phyloP scores from a whole-genome alignment of 192 early-diverging fungal species.

The Linnemannia zychae region DNA sequence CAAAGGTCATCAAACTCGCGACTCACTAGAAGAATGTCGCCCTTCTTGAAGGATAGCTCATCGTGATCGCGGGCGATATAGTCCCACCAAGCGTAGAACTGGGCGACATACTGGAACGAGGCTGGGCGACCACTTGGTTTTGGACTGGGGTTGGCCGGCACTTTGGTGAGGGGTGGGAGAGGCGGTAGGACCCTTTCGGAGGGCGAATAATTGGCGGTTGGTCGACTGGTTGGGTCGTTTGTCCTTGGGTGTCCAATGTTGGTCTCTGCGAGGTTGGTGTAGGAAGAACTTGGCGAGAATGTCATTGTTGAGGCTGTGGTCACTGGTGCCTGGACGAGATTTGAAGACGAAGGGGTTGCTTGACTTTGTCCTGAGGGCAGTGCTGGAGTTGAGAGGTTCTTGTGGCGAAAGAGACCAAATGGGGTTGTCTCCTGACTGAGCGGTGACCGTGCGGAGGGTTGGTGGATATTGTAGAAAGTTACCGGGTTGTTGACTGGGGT shows the following conservation, averaged over 20 bases:
- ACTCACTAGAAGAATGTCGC: slow-evolving; percentile 48
- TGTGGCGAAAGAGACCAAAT: slow-evolving; percentile 55
- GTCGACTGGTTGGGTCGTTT: slow-evolving; percentile 14
- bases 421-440: slow-evolving; percentile 55
- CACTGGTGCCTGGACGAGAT: slow-evolving; percentile 25
- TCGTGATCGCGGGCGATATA: slow-evolving; percentile 55
- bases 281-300: slow-evolving; percentile 47
- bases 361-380: slow-evolving; percentile 24
- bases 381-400: slow-evolving; percentile 53
- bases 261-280: slow-evolving; percentile 35
- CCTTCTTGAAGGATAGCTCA: slow-evolving; percentile 52
- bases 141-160: slow-evolving; percentile 20
- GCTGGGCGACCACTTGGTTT: slow-evolving; percentile 40
- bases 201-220: slow-evolving; percentile 22
- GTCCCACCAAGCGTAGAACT: slow-evolving; percentile 56
- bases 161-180: slow-evolving; percentile 35
- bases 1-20: slow-evolving; percentile 52
- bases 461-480: slow-evolving; percentile 48
- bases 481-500: slow-evolving; percentile 11
- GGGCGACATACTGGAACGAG: slow-evolving; percentile 51
- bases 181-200: slow-evolving; percentile 40
- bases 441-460: slow-evolving; percentile 49
- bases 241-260: slow-evolving; percentile 11
- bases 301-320: slow-evolving; percentile 20
- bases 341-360: slow-evolving; percentile 24